phyloP scores from a whole-genome alignment of 345 rosid genomes.

The Moricandia moricandioides region DNA sequence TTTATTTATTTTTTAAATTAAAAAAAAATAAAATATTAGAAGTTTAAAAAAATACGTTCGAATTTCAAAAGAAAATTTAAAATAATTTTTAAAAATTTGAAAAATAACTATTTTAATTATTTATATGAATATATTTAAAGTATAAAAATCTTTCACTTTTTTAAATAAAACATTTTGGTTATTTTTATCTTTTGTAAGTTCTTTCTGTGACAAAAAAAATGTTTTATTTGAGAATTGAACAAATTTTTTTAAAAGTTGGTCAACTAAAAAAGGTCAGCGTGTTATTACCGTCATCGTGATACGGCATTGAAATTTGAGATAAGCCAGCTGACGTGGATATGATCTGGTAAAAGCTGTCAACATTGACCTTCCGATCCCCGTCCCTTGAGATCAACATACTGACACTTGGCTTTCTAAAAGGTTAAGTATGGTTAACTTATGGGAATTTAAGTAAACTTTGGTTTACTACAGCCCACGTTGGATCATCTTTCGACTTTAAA shows the following conservation, averaged over 20 bases:
- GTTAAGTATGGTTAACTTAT: not conserved
- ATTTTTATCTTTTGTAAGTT: too few relatives aligned
- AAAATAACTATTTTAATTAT: too few relatives aligned
- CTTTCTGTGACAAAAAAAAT: too few relatives aligned
- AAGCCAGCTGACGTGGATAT: constrained; percentile 31
- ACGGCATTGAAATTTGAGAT: constrained; percentile 15
- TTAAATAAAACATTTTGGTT: too few relatives aligned
- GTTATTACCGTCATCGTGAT: not conserved
- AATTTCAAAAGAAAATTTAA: too few relatives aligned
- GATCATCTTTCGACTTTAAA: not conserved
- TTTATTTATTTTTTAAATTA: too few relatives aligned
- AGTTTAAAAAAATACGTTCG: too few relatives aligned
- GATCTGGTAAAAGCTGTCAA: constrained; percentile 21
- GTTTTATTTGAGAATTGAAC: too few relatives aligned
- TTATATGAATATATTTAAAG: too few relatives aligned
- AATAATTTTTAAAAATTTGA: too few relatives aligned
- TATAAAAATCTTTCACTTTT: too few relatives aligned
- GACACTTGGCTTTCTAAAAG: constrained; percentile 18
- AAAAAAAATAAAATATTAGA: too few relatives aligned
- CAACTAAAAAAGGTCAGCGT: not conserved
- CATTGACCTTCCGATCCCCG: constrained; percentile 22
- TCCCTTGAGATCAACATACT: not conserved
- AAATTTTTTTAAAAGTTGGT: not conserved
- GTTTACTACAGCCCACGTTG: constrained; percentile 12
- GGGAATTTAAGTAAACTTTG: not conserved